Percentiles rank a stretch among this genome's conserved stretches.
Conservation (phyloP, 768 basidiomycete species). For the Boletus tylopilopsis region DNA sequence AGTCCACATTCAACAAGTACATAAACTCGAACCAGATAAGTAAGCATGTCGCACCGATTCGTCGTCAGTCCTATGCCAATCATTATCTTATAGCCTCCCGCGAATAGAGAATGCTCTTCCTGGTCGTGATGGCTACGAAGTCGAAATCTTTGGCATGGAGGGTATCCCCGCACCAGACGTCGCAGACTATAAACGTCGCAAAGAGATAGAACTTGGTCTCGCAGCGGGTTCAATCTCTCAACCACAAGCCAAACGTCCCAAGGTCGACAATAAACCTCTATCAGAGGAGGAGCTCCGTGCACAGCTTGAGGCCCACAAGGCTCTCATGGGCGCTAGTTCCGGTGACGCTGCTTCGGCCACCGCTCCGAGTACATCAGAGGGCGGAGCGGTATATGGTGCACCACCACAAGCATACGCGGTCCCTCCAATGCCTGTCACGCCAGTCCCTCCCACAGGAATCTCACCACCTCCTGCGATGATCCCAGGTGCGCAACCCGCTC, state of each 20-base stretch:
- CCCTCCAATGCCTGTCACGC: slow-evolving; percentile 34
- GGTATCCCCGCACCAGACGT: slow-evolving; percentile 93
- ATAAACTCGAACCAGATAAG: slow-evolving; percentile 95
- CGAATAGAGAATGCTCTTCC: slow-evolving; percentile 96
- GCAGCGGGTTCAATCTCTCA: slow-evolving; percentile 78
- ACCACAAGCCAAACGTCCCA: slow-evolving; percentile 76
- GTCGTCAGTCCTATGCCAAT: slow-evolving; percentile 9
- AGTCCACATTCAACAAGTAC: slow-evolving; percentile 97
- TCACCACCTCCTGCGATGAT: slow-evolving; percentile 38
- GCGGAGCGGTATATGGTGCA: slow-evolving; percentile 65
- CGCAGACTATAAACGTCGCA: slow-evolving; percentile 93
- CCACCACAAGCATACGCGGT: slow-evolving; percentile 67
- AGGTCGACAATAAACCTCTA: slow-evolving; percentile 71
- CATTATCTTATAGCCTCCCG: slow-evolving; percentile 47
- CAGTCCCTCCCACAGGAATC: slow-evolving; percentile 26
- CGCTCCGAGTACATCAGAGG: slow-evolving; percentile 35
- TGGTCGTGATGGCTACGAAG: slow-evolving; percentile 95
- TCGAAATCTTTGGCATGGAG: slow-evolving; percentile 99
- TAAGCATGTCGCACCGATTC: slow-evolving; percentile 15
- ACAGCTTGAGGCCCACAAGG: slow-evolving; percentile 86
- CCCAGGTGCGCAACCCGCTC: slow-evolving; percentile 44
- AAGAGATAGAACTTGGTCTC: slow-evolving; percentile 90
- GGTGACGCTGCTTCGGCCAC: slow-evolving; percentile 30
- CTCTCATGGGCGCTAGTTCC: slow-evolving; percentile 73
- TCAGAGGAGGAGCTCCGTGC: slow-evolving; percentile 81